Evolutionary conservation across 768 basidiomycete species (phyloP), one percentile per base, ranked within the genome.

Genomic region (Lactarius indigo): DNA sequence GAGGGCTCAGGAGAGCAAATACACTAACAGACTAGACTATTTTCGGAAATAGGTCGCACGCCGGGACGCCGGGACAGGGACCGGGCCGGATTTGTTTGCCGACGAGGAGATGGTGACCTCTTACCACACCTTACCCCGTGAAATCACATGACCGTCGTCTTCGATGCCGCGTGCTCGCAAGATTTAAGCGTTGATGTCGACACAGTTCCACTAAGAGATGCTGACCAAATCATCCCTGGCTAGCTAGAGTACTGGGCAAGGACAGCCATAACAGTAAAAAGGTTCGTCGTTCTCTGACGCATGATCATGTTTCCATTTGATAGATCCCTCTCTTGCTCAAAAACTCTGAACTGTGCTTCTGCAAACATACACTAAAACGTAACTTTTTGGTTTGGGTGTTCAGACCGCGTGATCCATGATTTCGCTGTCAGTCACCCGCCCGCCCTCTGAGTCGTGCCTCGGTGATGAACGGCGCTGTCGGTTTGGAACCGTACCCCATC

Each of bases 101-200:
- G 41, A 13, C 47, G 12, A 44, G 9, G 20, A 44, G 20, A 7
- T 44, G 20, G 42, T 8, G 42, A n/a, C n/a, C 33, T 42, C 26
- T 31, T 23, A 10, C 20, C 50, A 26, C 28, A 37, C 12, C 20
- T 28, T 28, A 5, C n/a, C 20, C 52, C 42, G 15, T 20, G 5
- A 7, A 20, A 55, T 60, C 31, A 31, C 31, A 35, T 17, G 33
- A 54, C 28, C 5, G 31, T 7, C 6, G 23, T n/a, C 35, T 37
- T 57, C 55, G 26, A 26, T 54, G 30, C 39, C 64, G 31, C 52
- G 28, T 13, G 39, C 59, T 65, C 52, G 17, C 41, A 58, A 57
- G 2, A 17, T 56, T 33, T n/a, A 65, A 47, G 41, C 26, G 10
- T 44, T 30, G 59, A 65, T 33, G 26, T 39, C 13, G 50, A 3